Base-by-base conservation (phyloP, 2,329 filamentous ascomycete genomes). In the Trichoderma cornu-damae region DNA sequence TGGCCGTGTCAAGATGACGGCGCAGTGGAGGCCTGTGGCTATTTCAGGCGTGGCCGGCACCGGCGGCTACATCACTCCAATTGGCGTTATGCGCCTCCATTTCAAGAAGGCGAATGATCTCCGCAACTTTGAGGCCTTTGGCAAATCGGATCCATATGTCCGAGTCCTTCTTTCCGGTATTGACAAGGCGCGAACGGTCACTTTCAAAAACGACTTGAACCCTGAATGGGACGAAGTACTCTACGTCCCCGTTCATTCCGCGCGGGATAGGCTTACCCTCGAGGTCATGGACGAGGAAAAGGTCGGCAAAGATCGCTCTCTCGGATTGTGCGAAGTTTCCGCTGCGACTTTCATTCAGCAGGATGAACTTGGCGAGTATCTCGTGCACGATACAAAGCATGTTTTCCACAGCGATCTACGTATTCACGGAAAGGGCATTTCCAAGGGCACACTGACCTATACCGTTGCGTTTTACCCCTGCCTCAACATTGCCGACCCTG, bases 221-320 rank as follows among this genome's bases (percentile, higher is more conserved):
- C 94, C 94, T 2, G 88, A 94, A 53, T 99, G 89, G 86, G 91
- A 99, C 67, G 94, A 99, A 73, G 86, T 99, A 22, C 82, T 96
- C 20, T 99, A 99, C 68, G 81, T 99, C 1, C 93, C 95, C 1
- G 82, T 99, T 58, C 93, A 96, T 70, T 91, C 87, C 6, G 67
- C 82, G 12, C 87, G 90, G 30, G 94, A 99, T 70, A 90, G 88
- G 67, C 77, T 99, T 28, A 85, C 86, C 1, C 75, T 99, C 16
- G 94, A 99, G 71, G 91, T 97, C 62, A 96, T 99, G 93, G 94
- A 99, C 66, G 85, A 94, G 60, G 94, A 99, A 73, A 92, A 86
- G 64, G 80, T 97, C 67, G 90, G 90, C 66, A 94, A 91, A 69
- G 94, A 99, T 71, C 87, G 94, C 57, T 88, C 88, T 40, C 80